These are phyloP conservation scores for Haematococcus lacustris DNA, from an alignment of 139 green algal species.

Conservation along the genomic window DNA sequence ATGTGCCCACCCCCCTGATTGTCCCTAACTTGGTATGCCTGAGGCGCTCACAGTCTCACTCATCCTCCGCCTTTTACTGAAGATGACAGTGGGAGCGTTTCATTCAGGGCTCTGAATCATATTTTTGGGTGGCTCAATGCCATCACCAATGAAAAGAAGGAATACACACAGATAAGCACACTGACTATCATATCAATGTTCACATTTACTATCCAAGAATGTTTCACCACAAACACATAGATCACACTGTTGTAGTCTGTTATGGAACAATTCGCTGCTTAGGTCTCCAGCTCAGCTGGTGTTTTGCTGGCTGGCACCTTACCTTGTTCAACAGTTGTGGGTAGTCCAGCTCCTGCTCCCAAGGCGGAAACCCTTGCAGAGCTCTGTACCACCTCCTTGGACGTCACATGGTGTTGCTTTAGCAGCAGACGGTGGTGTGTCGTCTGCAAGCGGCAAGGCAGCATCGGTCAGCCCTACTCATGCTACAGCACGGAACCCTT, in stretches of 20 bases:
- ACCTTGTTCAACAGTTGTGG: constrained; percentile 63
- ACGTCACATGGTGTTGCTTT: no score
- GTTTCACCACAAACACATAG: background rate
- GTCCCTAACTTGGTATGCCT: background rate
- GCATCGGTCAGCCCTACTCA: no score
- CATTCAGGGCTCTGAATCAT: background rate
- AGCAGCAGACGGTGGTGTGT: no score
- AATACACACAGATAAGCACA: background rate
- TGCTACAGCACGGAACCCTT: no score
- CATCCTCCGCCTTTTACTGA: background rate
- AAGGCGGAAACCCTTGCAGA: no score
- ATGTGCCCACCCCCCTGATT: background rate
- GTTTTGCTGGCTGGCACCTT: background rate
- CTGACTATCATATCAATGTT: background rate
- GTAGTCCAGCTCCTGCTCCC: constrained; percentile 78
- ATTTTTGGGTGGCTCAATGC: no score
- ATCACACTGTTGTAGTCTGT: no score
- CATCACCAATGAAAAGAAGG: no score
- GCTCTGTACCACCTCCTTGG: no score
- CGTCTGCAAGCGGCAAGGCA: no score
- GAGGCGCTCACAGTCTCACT: background rate
- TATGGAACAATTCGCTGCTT: background rate
- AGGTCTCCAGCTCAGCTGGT: background rate
- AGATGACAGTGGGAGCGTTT: background rate
- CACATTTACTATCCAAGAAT: background rate